Conservation (phyloP, 106 monocot genomes). For the Triglochin maritima region DNA sequence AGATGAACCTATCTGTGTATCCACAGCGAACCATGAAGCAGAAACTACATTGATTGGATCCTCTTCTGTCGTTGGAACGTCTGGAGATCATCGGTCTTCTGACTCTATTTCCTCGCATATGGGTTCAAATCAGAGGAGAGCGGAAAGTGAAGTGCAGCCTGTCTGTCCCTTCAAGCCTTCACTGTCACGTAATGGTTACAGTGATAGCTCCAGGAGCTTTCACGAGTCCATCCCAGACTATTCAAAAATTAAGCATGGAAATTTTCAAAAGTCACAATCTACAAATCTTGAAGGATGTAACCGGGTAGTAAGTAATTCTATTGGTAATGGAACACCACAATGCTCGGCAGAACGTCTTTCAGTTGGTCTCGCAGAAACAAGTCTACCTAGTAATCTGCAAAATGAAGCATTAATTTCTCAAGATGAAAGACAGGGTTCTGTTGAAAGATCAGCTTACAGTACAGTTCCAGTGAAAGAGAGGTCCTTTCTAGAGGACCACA, state of each 20-base stretch:
- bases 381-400: conserved; percentile 51
- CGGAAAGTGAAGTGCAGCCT: conserved; percentile 1
- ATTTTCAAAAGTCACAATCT: conserved; percentile 4
- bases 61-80: neutral
- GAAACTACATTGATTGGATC: conserved; percentile 6
- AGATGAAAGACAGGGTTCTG: neutral
- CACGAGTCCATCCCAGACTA: neutral
- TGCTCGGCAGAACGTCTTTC: conserved; percentile 20
- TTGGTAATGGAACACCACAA: no score
- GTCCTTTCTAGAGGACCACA: conserved; percentile 9
- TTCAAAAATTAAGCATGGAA: conserved; percentile 9
- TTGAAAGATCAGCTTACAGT: conserved; percentile 4
- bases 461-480: conserved; percentile 14
- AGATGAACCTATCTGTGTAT: neutral
- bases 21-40: neutral
- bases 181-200: neutral
- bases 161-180: conserved; percentile 1
- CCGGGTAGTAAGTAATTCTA: neutral
- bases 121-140: neutral
- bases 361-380: conserved; percentile 38
- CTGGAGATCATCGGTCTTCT: neutral
- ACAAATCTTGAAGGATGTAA: no score
- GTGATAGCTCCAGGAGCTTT: neutral
- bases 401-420: conserved; percentile 24
- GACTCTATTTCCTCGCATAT: neutral